Conservation (phyloP, 768 basidiomycete genomes). For the Serendipita sp. region DNA sequence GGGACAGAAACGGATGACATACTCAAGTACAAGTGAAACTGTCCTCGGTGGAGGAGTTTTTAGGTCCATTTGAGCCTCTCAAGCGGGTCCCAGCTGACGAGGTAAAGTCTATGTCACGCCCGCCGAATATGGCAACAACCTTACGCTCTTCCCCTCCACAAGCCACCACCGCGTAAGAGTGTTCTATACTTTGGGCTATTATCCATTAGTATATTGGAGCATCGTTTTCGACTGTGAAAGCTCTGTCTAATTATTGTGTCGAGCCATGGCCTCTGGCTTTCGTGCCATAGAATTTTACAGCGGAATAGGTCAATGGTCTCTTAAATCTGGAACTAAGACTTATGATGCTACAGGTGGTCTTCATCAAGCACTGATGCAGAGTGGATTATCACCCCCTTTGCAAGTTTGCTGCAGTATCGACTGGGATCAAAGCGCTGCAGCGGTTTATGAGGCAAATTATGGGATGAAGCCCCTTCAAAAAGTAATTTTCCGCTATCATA, state of each 20-base stretch:
- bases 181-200: too few relatives aligned
- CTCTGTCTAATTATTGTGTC: too few relatives aligned
- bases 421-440: constrained; percentile 62
- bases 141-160: too few relatives aligned
- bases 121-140: too few relatives aligned
- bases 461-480: constrained; percentile 31
- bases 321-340: constrained; percentile 8
- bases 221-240: too few relatives aligned
- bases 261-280: neutral
- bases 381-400: constrained; percentile 24
- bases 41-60: too few relatives aligned
- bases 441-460: constrained; percentile 51
- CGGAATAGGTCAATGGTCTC: constrained; percentile 42
- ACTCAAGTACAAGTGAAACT: neutral
- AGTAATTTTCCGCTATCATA: constrained; percentile 20
- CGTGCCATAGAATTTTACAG: constrained; percentile 51
- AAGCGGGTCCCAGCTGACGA: too few relatives aligned
- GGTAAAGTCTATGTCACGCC: too few relatives aligned
- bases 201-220: too few relatives aligned
- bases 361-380: constrained; percentile 40
- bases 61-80: too few relatives aligned
- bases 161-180: too few relatives aligned
- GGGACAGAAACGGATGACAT: neutral
- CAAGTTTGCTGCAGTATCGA: constrained; percentile 58
- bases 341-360: constrained; percentile 39